A percentile compares a stretch with the other conserved stretches of the same genome.
Evolutionary conservation across 2,329 filamentous ascomycete genomes (phyloP).

Genomic region (Nannizzia gypsea): DNA sequence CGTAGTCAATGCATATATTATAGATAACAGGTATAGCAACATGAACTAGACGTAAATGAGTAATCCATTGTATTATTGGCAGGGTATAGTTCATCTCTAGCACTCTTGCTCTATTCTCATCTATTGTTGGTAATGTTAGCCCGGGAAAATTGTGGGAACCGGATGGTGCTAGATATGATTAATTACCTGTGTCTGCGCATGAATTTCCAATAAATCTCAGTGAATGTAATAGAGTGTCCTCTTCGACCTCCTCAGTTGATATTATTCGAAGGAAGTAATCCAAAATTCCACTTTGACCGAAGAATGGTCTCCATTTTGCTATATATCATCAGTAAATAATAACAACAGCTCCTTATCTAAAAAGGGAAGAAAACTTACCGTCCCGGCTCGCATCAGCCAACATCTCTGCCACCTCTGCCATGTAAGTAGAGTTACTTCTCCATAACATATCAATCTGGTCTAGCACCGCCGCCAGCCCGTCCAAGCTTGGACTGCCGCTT

Average conservation of each 20-base stretch:
- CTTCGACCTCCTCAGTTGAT: conserved; percentile 21
- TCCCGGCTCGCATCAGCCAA: conserved; percentile 34
- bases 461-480: conserved; percentile 20
- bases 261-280: conserved; percentile 32
- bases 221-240: conserved; percentile 28
- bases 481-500: conserved; percentile 16
- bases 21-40: conserved; percentile 35
- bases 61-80: conserved; percentile 27
- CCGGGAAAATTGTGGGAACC: background rate
- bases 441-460: conserved; percentile 27
- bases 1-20: conserved; percentile 36
- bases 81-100: conserved; percentile 29
- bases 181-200: conserved; percentile 35
- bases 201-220: conserved; percentile 35
- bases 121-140: conserved; percentile 14
- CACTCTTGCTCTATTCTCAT: conserved; percentile 32
- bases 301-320: conserved; percentile 31
- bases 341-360: background rate
- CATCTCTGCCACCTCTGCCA: conserved; percentile 27
- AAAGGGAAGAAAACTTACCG: conserved; percentile 24
- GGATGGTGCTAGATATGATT: conserved; percentile 5
- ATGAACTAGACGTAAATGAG: conserved; percentile 26
- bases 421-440: conserved; percentile 25
- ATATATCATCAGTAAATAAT: conserved; percentile 1
- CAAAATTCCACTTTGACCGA: conserved; percentile 30